Base-by-base conservation (phyloP, 75 land plant genomes). In the Chamaecyparis obtusa region DNA sequence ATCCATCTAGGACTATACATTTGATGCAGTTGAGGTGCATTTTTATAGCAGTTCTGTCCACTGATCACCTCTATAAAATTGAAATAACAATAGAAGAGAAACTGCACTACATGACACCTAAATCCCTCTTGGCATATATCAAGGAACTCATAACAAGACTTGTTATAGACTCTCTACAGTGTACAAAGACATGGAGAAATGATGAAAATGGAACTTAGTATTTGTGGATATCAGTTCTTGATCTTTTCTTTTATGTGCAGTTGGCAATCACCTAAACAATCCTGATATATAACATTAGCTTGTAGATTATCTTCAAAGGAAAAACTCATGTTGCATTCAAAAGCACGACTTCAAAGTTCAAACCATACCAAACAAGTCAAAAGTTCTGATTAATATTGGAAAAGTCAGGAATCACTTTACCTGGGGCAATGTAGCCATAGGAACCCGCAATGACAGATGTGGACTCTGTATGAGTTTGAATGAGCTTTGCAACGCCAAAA, bases 341-440 rank as follows among this genome's bases (percentile, higher is more conserved):
- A 43, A 41, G 24, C 49, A 80, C 21, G 48, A 74, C 33, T 74
- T 13, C 36, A 74, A 74, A 33, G 36, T 74, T 13, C 36, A 74
- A 74, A 33, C 76, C 37, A 74, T 33, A 8, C 76, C 37, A 74
- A 74, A 43, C 83, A 19, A 43, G 17, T 43, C 79, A 30, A 74
- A 33, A 74, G 76, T 74, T 74, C 36, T 74, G 43, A 79, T 39
- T 30, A 85, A 33, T 86, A 64, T 15, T 72, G 37, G 71, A 33
- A 33, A 46, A 19, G 17, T 36, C 16, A n/a, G 84, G 84, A 83
- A 69, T 17, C 3, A 14, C 27, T 89, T 87, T 71, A 94, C 95
- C 94, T 32, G 94, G 95, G 74, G 95, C 95, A 83, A 94, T 94
- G 89, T 94, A 94, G 8, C 95, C 95, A 83, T 90, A 91, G 17